Evolutionary conservation across 2,329 filamentous ascomycete genomes (phyloP).

Genomic region (Xylariomycetidae sp.): DNA sequence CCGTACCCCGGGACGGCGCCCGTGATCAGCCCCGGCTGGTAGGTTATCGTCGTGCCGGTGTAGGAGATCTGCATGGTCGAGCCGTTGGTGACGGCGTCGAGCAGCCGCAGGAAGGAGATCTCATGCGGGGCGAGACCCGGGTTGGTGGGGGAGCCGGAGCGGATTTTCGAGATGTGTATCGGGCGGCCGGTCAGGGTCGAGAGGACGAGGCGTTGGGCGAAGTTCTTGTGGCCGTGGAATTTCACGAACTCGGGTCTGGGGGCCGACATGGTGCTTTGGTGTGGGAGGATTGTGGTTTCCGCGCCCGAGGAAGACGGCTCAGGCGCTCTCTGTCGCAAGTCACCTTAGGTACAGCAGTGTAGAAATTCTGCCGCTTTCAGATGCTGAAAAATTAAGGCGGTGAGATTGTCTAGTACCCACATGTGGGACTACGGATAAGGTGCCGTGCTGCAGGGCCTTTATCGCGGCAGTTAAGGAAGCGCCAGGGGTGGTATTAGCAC

Average conservation of each 20-base stretch:
- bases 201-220: constrained; percentile 79
- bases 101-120: constrained; percentile 88
- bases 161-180: constrained; percentile 90
- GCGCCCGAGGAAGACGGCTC: not conserved
- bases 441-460: no score
- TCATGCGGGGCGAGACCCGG: constrained; percentile 90
- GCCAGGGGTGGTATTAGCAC: no score
- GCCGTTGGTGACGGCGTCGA: constrained; percentile 94
- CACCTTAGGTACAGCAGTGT: constrained; percentile 4
- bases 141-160: constrained; percentile 74
- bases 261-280: constrained; percentile 20
- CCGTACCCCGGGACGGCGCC: constrained; percentile 71
- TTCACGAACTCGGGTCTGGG: constrained; percentile 52
- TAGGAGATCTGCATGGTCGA: constrained; percentile 92
- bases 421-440: no score
- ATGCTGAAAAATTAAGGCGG: constrained; percentile 23
- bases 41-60: constrained; percentile 88
- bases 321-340: no score
- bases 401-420: no score
- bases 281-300: no score
- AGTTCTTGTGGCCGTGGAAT: constrained; percentile 78
- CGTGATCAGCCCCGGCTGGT: constrained; percentile 86
- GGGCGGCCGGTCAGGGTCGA: constrained; percentile 86
- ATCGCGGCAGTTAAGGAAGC: no score
- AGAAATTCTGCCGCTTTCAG: constrained; percentile 22